These are phyloP conservation scores for Chrysanthemum makinoi DNA, from an alignment of 129 eudicot species.

Conservation along the genomic window DNA sequence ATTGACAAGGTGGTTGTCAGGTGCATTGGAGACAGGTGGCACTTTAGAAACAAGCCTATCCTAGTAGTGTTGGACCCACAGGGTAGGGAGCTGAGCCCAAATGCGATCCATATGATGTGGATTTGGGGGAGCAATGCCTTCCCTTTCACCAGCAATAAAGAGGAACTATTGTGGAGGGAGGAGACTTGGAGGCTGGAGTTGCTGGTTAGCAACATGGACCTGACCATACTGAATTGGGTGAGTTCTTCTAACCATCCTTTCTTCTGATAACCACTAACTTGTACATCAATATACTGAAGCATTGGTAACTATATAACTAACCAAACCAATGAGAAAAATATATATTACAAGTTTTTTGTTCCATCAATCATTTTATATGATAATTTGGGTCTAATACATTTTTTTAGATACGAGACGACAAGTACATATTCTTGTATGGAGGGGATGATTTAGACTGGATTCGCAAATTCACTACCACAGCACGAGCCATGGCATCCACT, in stretches of 20 bases:
- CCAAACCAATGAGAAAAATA: background rate
- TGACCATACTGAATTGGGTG: conserved; percentile 46
- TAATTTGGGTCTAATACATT: background rate
- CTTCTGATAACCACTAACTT: background rate
- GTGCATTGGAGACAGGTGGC: conserved; percentile 52
- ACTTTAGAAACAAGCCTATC: conserved; percentile 51
- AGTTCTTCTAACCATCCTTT: background rate
- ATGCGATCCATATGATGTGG: conserved; percentile 68
- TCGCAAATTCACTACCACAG: conserved; percentile 44
- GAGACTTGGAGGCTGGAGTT: conserved; percentile 64
- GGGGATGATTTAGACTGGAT: conserved; percentile 67
- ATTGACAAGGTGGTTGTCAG: conserved; percentile 33
- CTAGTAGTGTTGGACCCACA: conserved; percentile 58
- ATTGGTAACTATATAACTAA: background rate
- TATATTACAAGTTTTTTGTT: background rate
- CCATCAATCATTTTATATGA: conserved; percentile 4
- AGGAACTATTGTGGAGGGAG: conserved; percentile 48
- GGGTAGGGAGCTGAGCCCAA: conserved; percentile 51
- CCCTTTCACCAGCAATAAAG: conserved; percentile 48
- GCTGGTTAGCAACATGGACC: conserved; percentile 50
- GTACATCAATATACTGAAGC: background rate
- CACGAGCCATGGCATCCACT: conserved; percentile 36
- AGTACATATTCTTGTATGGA: conserved; percentile 50
- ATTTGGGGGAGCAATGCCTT: conserved; percentile 60
- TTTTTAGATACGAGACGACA: conserved; percentile 35